Conservation (phyloP, 2,329 filamentous ascomycete genomes). For the Epicoccum nigrum region DNA sequence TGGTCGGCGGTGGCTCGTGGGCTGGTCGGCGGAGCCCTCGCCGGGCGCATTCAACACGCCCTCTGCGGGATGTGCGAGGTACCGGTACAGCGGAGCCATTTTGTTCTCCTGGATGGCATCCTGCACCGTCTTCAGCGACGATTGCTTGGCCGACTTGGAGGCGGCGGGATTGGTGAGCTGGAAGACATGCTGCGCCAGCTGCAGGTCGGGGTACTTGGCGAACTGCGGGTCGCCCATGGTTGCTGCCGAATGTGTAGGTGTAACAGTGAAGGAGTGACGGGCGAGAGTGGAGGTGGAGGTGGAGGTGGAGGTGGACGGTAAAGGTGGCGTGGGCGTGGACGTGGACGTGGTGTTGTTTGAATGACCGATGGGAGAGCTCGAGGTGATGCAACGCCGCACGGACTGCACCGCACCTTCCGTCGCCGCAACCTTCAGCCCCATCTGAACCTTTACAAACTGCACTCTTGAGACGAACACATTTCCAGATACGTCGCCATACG, state of each 20-base stretch:
- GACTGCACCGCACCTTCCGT: too few species aligned
- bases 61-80: constrained; percentile 80
- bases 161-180: constrained; percentile 82
- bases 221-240: constrained; percentile 80
- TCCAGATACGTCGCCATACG: too few species aligned
- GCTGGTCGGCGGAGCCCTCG: constrained; percentile 62
- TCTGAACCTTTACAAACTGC: too few species aligned
- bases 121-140: constrained; percentile 74
- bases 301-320: background rate
- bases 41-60: constrained; percentile 80
- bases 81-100: constrained; percentile 87
- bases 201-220: constrained; percentile 81
- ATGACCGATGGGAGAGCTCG: background rate
- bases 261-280: too few species aligned
- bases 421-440: too few species aligned
- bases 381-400: background rate
- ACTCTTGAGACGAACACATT: too few species aligned
- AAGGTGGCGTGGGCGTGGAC: background rate
- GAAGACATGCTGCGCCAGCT: constrained; percentile 85
- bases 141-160: constrained; percentile 69
- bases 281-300: background rate
- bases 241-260: constrained; percentile 16
- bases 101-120: constrained; percentile 83
- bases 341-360: too few species aligned
- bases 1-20: constrained; percentile 63